Evolutionary conservation across 2,329 filamentous ascomycete genomes (phyloP).

Genomic region (Colletotrichum trifolii): DNA sequence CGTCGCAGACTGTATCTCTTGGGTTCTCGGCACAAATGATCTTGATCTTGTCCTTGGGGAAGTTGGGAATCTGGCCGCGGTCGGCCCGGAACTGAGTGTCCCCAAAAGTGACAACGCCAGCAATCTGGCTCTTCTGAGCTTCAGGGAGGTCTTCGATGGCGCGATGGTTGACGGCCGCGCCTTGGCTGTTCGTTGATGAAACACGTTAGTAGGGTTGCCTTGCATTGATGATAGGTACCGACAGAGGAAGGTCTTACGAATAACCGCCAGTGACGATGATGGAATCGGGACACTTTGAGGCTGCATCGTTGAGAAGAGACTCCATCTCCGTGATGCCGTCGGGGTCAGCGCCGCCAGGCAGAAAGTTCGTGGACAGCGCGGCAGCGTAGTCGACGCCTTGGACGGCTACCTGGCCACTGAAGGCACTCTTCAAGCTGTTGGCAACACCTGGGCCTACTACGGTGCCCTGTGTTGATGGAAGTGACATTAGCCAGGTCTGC

Average conservation of each 20-base stretch:
- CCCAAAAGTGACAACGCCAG: slow-evolving; percentile 40
- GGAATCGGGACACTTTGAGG: slow-evolving; percentile 48
- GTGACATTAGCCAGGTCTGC: not conserved
- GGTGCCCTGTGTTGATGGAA: slow-evolving; percentile 22
- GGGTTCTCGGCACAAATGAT: slow-evolving; percentile 28
- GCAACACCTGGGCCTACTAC: slow-evolving; percentile 36
- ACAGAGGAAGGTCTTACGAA: slow-evolving; percentile 6
- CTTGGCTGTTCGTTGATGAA: slow-evolving; percentile 42
- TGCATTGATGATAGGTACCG: not conserved
- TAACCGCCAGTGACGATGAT: slow-evolving; percentile 52
- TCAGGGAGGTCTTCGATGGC: slow-evolving; percentile 39
- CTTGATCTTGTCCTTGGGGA: slow-evolving; percentile 47
- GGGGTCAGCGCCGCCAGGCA: slow-evolving; percentile 43
- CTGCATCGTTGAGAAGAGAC: slow-evolving; percentile 46
- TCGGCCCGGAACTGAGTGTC: slow-evolving; percentile 43
- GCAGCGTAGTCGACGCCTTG: slow-evolving; percentile 49
- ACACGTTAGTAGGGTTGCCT: not conserved
- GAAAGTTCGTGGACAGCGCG: slow-evolving; percentile 44
- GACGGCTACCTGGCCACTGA: slow-evolving; percentile 37
- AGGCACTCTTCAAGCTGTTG: slow-evolving; percentile 33
- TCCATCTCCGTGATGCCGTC: slow-evolving; percentile 45
- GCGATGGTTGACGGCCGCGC: slow-evolving; percentile 42
- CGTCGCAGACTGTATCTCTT: slow-evolving; percentile 26
- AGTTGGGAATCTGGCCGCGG: slow-evolving; percentile 48
- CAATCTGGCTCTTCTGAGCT: slow-evolving; percentile 35